Percentiles rank a stretch among this genome's conserved stretches.
These are phyloP conservation scores for Scutellaria minor DNA, from an alignment of 257 asterid genomes.

Conservation along the genomic window DNA sequence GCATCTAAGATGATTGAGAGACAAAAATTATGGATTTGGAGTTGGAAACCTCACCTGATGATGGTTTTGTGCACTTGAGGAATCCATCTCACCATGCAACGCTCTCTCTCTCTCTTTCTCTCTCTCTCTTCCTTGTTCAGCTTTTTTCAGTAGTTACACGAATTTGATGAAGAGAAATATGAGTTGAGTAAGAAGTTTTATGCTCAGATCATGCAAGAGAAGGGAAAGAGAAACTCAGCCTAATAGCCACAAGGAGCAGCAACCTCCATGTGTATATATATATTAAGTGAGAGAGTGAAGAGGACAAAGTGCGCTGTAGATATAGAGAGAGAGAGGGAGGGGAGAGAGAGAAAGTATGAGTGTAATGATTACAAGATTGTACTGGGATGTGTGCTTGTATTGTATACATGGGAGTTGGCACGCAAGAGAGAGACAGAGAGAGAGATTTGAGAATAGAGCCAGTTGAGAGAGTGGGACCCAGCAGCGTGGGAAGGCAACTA, in stretches of 20 bases:
- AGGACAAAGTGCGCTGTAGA: too few species aligned
- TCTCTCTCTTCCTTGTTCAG: neutral
- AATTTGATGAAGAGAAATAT: slow-evolving; percentile 9
- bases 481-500: slow-evolving; percentile 48
- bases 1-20: neutral
- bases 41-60: slow-evolving; percentile 54
- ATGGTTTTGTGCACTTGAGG: slow-evolving; percentile 59
- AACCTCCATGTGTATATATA: slow-evolving; percentile 12
- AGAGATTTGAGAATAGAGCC: slow-evolving; percentile 29
- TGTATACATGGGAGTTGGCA: slow-evolving; percentile 40
- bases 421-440: slow-evolving; percentile 36
- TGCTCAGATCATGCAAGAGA: neutral
- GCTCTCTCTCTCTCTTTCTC: neutral
- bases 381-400: slow-evolving; percentile 46
- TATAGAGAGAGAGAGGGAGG: slow-evolving; percentile 9
- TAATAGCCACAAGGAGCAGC: slow-evolving; percentile 19
- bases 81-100: slow-evolving; percentile 68
- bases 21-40: too few species aligned
- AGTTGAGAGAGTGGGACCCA: slow-evolving; percentile 51
- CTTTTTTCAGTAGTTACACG: slow-evolving; percentile 10
- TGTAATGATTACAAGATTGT: slow-evolving; percentile 46
- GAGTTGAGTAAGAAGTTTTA: neutral
- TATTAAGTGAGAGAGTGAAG: slow-evolving; percentile 4
- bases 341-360: slow-evolving; percentile 33
- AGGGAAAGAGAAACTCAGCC: neutral